phyloP scores from a whole-genome alignment of 306 rosid species.

The Clitoria ternatea region DNA sequence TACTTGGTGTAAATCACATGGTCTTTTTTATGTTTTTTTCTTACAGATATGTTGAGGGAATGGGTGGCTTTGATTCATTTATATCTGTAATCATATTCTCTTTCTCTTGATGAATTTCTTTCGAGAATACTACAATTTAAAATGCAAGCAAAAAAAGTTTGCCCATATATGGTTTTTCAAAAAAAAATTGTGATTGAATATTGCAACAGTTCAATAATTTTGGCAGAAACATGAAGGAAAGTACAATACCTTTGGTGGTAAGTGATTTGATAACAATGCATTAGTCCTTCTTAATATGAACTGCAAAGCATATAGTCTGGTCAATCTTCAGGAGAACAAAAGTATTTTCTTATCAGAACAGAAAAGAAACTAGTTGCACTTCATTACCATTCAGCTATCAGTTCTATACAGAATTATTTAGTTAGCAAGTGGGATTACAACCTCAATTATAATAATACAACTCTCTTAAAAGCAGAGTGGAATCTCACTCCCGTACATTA shows the following conservation, averaged over 20 bases:
- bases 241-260: conserved; percentile 85
- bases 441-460: conserved; percentile 20
- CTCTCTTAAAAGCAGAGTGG: neutral
- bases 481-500: conserved; percentile 22
- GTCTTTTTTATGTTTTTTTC: neutral
- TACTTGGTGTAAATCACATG: neutral
- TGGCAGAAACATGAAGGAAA: conserved; percentile 22
- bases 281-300: conserved; percentile 89
- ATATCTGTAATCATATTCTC: neutral
- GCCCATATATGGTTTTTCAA: neutral
- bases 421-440: conserved; percentile 3
- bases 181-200: neutral
- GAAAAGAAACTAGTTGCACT: conserved; percentile 8
- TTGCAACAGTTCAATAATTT: conserved; percentile 12
- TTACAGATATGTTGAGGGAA: neutral
- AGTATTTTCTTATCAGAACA: conserved; percentile 17
- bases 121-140: neutral
- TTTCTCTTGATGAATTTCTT: neutral
- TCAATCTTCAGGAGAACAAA: conserved; percentile 22
- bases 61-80: neutral
- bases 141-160: neutral
- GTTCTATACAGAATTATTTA: neutral
- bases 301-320: conserved; percentile 45
- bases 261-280: conserved; percentile 83
- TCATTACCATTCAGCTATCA: conserved; percentile 13